phyloP scores from a whole-genome alignment of 2,329 filamentous ascomycete species.

The Xylariaceae sp. region DNA sequence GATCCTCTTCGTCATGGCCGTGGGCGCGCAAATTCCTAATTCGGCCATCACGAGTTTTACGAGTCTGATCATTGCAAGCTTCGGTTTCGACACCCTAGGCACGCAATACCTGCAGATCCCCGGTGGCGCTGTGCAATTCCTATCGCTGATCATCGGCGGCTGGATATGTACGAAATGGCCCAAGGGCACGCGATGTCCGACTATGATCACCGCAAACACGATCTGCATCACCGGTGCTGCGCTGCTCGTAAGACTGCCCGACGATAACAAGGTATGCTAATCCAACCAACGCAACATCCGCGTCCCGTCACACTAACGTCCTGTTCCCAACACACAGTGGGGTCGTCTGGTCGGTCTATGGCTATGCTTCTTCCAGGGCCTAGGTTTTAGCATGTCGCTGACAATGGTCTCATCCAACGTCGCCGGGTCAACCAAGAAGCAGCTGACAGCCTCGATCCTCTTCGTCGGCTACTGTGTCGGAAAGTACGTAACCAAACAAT shows the following conservation, averaged over 20 bases:
- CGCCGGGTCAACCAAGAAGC: constrained; percentile 35
- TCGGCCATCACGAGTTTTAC: constrained; percentile 49
- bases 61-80: constrained; percentile 27
- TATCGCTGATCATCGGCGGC: constrained; percentile 48
- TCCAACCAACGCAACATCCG: background rate
- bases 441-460: constrained; percentile 30
- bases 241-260: constrained; percentile 49
- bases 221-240: constrained; percentile 52
- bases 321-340: constrained; percentile 36
- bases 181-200: constrained; percentile 45
- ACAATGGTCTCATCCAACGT: constrained; percentile 35
- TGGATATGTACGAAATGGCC: constrained; percentile 50
- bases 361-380: constrained; percentile 40
- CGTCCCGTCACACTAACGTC: background rate
- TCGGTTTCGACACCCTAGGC: constrained; percentile 43
- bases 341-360: constrained; percentile 54
- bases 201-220: constrained; percentile 53
- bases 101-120: constrained; percentile 58
- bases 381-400: constrained; percentile 33
- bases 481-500: constrained; percentile 25
- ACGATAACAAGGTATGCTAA: constrained; percentile 40
- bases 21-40: constrained; percentile 53
- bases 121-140: constrained; percentile 54
- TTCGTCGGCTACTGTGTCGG: constrained; percentile 34
- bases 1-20: constrained; percentile 51